Percentiles rank a stretch among this genome's conserved stretches.
Conservation (phyloP, 768 basidiomycete species). For the Kondoa malvinella region DNA sequence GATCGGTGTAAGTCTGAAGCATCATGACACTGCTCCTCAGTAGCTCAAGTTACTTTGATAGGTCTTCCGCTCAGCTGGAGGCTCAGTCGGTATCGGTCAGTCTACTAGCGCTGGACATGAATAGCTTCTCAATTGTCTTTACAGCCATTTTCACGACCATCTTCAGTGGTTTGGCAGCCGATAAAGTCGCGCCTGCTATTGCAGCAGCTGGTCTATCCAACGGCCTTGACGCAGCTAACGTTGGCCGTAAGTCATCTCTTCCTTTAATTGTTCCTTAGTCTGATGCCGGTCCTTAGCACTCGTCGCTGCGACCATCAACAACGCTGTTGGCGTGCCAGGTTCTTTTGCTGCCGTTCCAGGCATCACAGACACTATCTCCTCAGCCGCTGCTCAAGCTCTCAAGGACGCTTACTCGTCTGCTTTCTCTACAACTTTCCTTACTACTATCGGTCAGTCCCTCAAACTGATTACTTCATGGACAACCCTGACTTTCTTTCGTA, state of each 20-base stretch:
- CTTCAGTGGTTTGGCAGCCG: neutral
- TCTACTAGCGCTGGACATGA: neutral
- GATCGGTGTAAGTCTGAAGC: too few species aligned
- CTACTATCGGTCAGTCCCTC: neutral
- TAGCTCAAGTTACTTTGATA: neutral
- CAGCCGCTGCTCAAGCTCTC: neutral
- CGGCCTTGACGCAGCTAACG: neutral
- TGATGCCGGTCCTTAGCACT: neutral
- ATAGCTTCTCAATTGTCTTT: neutral
- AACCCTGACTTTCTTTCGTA: neutral
- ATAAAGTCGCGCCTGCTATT: neutral
- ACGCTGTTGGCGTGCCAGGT: neutral
- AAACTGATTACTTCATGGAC: neutral
- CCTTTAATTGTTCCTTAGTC: neutral
- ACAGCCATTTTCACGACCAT: neutral
- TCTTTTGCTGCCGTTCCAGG: neutral
- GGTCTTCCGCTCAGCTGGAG: neutral
- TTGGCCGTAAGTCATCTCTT: neutral
- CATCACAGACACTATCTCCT: neutral
- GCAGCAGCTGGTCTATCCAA: neutral
- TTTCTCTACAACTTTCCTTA: neutral
- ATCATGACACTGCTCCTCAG: neutral
- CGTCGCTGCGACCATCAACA: neutral
- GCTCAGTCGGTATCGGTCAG: neutral
- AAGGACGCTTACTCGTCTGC: neutral